A percentile compares a stretch with the other conserved stretches of the same genome.
Conservation (phyloP, 106 monocot species). For the Phalaenopsis aphrodite region DNA sequence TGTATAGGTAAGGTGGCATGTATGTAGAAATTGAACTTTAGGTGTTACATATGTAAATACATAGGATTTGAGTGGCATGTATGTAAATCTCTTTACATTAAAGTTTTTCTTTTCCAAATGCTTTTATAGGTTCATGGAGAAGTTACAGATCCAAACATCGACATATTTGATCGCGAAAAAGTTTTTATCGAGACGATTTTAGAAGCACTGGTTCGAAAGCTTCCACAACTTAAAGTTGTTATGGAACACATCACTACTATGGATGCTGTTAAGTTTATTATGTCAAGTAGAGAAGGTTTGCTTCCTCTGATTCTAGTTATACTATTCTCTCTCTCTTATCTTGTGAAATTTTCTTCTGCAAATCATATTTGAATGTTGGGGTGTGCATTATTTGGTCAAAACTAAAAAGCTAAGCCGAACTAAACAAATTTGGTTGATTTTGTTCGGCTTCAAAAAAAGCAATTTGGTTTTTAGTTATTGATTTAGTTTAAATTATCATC, state of each 20-base stretch:
- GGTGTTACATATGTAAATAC: too few relatives aligned
- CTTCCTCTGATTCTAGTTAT: not conserved
- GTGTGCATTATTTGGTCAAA: too few relatives aligned
- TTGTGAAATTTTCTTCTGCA: not conserved
- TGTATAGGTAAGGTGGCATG: too few relatives aligned
- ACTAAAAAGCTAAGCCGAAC: too few relatives aligned
- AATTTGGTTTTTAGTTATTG: too few relatives aligned
- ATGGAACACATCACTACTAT: conserved; percentile 92
- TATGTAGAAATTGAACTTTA: too few relatives aligned
- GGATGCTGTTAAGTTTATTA: conserved; percentile 77
- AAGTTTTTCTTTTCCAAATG: conserved; percentile 3
- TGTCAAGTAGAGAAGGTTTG: conserved; percentile 62
- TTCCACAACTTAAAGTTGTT: conserved; percentile 80
- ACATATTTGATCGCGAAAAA: conserved; percentile 87
- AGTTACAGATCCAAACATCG: conserved; percentile 77
- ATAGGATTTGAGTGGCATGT: too few relatives aligned
- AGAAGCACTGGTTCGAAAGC: conserved; percentile 53
- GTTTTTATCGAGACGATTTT: conserved; percentile 85
- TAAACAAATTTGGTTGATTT: too few relatives aligned
- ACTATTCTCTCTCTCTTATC: not conserved
- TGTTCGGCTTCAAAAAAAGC: too few relatives aligned
- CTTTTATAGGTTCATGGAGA: conserved; percentile 86
- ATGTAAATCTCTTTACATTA: not conserved
- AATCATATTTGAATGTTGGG: not conserved
- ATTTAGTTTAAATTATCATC: too few relatives aligned